Evolutionary conservation across 305 asterid genomes (phyloP).

Genomic region (Fraxinus baroniana): DNA sequence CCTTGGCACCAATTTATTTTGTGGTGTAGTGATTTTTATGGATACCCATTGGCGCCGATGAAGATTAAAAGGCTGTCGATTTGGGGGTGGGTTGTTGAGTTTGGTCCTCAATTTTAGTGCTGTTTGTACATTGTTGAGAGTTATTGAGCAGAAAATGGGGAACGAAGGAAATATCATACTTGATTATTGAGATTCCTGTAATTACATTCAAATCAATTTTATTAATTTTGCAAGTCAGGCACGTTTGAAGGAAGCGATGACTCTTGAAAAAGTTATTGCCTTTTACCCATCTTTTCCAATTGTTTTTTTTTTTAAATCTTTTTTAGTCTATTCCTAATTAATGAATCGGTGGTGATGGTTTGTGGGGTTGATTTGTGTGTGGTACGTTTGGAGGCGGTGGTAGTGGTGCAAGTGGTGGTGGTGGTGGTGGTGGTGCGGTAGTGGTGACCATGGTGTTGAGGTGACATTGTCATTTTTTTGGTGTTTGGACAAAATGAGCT

Average conservation of each 20-base stretch:
- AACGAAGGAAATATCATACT: slow-evolving; percentile 80
- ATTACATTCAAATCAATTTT: neutral
- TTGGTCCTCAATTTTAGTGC: slow-evolving; percentile 75
- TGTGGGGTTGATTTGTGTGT: neutral
- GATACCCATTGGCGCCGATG: slow-evolving; percentile 75
- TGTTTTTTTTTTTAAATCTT: neutral
- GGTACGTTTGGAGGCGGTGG: neutral
- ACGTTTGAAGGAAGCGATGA: neutral
- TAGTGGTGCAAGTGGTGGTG: too few relatives aligned
- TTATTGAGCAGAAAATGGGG: slow-evolving; percentile 58
- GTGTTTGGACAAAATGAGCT: too few relatives aligned
- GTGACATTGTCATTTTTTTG: neutral
- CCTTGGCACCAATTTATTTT: too few relatives aligned
- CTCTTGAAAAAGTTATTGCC: neutral
- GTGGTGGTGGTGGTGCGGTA: too few relatives aligned
- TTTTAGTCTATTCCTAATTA: slow-evolving; percentile 9
- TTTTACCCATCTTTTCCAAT: neutral
- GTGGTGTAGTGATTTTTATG: slow-evolving; percentile 48
- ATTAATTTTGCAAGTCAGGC: slow-evolving; percentile 32
- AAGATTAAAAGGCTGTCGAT: slow-evolving; percentile 66
- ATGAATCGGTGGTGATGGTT: neutral
- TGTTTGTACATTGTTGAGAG: slow-evolving; percentile 81
- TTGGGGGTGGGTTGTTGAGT: slow-evolving; percentile 80
- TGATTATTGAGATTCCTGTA: slow-evolving; percentile 49
- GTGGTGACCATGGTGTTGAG: neutral